Evolutionary conservation across 257 asterid genomes (phyloP).

Genomic region (Cruciata laevipes): DNA sequence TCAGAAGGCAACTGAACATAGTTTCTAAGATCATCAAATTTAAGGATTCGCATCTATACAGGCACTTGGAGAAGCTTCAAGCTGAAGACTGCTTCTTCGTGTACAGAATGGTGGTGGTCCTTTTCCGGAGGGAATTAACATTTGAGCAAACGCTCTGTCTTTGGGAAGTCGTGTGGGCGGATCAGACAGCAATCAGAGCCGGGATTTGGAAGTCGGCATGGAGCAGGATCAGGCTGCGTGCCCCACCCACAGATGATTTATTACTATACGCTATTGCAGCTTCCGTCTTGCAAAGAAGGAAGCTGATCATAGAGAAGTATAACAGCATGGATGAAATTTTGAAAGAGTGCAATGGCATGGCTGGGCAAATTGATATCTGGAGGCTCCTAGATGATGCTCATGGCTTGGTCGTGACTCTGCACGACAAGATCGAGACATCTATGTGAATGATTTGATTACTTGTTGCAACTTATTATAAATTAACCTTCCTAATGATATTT

Average conservation of each 20-base stretch:
- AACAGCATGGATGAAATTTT: conserved; percentile 87
- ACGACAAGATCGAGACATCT: conserved; percentile 45
- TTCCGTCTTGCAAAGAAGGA: conserved; percentile 68
- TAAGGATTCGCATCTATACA: conserved; percentile 74
- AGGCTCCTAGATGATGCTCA: conserved; percentile 81
- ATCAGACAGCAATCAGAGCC: conserved; percentile 85
- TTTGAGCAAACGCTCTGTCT: conserved; percentile 84
- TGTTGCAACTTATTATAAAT: background rate
- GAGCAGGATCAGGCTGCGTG: conserved; percentile 57
- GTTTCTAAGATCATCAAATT: conserved; percentile 70
- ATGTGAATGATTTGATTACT: background rate
- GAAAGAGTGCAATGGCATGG: conserved; percentile 81
- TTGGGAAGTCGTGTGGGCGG: conserved; percentile 99
- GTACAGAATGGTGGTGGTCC: conserved; percentile 88
- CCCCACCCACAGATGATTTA: conserved; percentile 82
- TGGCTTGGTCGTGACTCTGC: conserved; percentile 75
- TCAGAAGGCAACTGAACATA: conserved; percentile 56
- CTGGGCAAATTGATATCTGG: conserved; percentile 82
- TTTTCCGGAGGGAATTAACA: conserved; percentile 71
- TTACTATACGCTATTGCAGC: conserved; percentile 87
- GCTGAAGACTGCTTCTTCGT: conserved; percentile 94
- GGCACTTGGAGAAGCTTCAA: conserved; percentile 77
- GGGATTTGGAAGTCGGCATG: conserved; percentile 62
- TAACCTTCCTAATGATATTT: background rate
- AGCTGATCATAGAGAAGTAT: conserved; percentile 70